Conservation (phyloP, 2,329 filamentous ascomycete species). For the Cladophialophora exuberans region DNA sequence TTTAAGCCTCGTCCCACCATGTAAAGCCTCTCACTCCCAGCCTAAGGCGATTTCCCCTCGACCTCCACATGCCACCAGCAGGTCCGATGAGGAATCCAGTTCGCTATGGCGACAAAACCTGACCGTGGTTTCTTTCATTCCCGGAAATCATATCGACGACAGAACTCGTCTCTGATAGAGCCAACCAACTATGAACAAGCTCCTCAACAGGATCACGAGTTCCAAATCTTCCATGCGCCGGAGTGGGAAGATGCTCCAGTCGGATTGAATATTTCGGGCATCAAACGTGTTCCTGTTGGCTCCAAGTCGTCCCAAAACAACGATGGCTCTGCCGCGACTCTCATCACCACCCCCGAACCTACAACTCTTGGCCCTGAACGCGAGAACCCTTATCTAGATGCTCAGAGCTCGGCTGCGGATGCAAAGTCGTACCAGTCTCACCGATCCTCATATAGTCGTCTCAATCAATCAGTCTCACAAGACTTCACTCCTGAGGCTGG, state of each 20-base stretch:
- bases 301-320: conserved; percentile 4
- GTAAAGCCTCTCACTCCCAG: not conserved
- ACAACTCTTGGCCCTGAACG: not conserved
- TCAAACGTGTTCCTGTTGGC: conserved; percentile 7
- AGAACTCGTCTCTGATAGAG: conserved; percentile 2
- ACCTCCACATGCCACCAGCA: not conserved
- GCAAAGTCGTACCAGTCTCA: conserved; percentile 2
- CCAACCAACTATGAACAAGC: conserved; percentile 9
- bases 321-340: conserved; percentile 1
- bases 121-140: not conserved
- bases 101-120: not conserved
- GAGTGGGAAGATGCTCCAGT: conserved; percentile 1
- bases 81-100: not conserved
- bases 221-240: conserved; percentile 1
- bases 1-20: conserved; percentile 1
- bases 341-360: not conserved
- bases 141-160: conserved; percentile 5
- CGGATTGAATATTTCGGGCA: conserved; percentile 10
- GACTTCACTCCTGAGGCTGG: conserved; percentile 9
- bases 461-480: conserved; percentile 7
- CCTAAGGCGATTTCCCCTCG: not conserved
- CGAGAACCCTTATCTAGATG: not conserved
- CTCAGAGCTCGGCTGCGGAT: not conserved
- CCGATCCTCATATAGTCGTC: conserved; percentile 11
- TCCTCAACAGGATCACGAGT: conserved; percentile 6